Conservation (phyloP, 257 asterid species). For the Solanum rostratum region DNA sequence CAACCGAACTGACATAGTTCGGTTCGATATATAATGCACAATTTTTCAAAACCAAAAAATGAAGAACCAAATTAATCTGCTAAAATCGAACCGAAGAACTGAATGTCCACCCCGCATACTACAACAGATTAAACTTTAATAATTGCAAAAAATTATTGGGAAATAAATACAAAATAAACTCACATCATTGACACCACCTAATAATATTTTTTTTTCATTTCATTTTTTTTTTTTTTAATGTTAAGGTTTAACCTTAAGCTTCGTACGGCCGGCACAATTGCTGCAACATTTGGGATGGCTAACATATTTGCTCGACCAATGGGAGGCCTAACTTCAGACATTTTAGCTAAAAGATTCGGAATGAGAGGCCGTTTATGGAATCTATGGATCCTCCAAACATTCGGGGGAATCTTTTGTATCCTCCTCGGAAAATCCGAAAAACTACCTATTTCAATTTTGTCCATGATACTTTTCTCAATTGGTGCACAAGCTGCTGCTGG, state of each 20-base stretch:
- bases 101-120: too few species aligned
- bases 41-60: too few species aligned
- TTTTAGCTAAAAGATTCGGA: constrained; percentile 34
- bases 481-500: constrained; percentile 50
- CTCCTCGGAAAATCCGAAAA: constrained; percentile 29
- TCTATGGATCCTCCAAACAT: constrained; percentile 47
- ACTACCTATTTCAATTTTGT: constrained; percentile 22
- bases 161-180: too few species aligned
- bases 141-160: too few species aligned
- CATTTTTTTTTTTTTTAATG: background rate
- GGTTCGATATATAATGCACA: too few species aligned
- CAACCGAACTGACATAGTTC: too few species aligned
- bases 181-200: too few species aligned
- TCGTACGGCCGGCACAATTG: constrained; percentile 47
- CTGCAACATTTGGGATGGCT: constrained; percentile 54
- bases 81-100: too few species aligned
- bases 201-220: too few species aligned
- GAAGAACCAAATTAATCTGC: too few species aligned
- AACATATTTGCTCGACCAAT: constrained; percentile 40
- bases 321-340: constrained; percentile 45
- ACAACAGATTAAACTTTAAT: too few species aligned
- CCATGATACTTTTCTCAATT: constrained; percentile 44
- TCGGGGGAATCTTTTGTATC: constrained; percentile 47
- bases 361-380: constrained; percentile 59
- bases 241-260: constrained; percentile 36